Conservation (phyloP, 2,329 filamentous ascomycete genomes). For the Knoxdaviesia capensis region DNA sequence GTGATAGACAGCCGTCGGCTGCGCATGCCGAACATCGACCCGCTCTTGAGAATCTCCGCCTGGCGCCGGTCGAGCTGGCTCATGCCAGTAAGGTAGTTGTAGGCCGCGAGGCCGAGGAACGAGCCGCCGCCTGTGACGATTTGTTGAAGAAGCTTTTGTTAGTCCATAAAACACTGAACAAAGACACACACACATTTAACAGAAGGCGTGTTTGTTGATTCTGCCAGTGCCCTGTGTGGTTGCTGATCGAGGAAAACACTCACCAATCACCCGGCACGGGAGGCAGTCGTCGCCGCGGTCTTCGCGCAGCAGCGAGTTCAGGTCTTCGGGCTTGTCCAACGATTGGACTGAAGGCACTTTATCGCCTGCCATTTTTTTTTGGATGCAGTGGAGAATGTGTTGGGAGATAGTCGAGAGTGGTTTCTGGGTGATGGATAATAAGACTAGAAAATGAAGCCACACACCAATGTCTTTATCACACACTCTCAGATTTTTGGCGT, state of each 20-base stretch:
- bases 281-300: conserved; percentile 46
- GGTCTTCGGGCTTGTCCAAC: conserved; percentile 39
- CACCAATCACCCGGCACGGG: conserved; percentile 52
- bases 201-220: no score
- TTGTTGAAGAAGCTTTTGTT: conserved; percentile 1
- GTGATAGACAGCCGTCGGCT: conserved; percentile 48
- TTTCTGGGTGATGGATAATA: no score
- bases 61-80: conserved; percentile 48
- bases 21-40: conserved; percentile 51
- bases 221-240: no score
- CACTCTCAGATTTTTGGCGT: no score
- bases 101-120: conserved; percentile 55
- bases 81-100: conserved; percentile 60
- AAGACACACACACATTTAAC: neutral
- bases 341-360: conserved; percentile 28
- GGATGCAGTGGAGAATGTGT: no score
- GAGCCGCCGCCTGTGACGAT: conserved; percentile 42
- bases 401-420: no score
- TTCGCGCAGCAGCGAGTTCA: conserved; percentile 34
- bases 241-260: conserved; percentile 9
- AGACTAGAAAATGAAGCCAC: no score
- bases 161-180: neutral
- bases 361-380: conserved; percentile 9
- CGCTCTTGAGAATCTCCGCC: conserved; percentile 44
- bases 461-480: no score